phyloP scores from a whole-genome alignment of 2,329 filamentous ascomycete genomes.

The Penicillium sp. region DNA sequence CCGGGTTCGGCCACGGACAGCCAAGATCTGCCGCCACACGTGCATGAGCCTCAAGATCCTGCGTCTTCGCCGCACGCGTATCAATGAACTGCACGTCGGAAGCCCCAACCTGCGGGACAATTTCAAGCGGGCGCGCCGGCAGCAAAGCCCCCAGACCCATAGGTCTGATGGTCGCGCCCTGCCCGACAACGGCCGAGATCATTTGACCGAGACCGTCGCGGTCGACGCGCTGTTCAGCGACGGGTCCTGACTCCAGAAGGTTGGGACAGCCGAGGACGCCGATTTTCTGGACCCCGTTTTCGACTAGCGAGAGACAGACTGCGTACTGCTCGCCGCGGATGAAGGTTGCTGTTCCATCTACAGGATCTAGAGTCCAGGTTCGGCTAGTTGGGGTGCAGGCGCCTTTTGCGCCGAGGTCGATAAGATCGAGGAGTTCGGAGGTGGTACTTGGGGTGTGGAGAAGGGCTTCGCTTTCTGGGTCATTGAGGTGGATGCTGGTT shows the following conservation, averaged over 20 bases:
- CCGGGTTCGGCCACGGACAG: slow-evolving; percentile 48
- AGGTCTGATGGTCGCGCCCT: slow-evolving; percentile 44
- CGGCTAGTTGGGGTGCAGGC: slow-evolving; percentile 42
- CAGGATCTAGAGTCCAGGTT: slow-evolving; percentile 64
- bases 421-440: slow-evolving; percentile 61
- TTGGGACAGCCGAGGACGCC: slow-evolving; percentile 65
- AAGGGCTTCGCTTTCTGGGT: slow-evolving; percentile 32
- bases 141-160: slow-evolving; percentile 39
- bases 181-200: slow-evolving; percentile 50
- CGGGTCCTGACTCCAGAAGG: slow-evolving; percentile 41
- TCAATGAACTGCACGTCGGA: slow-evolving; percentile 49
- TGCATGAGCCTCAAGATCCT: slow-evolving; percentile 43
- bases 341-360: slow-evolving; percentile 65
- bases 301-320: slow-evolving; percentile 59
- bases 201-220: slow-evolving; percentile 50
- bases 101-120: slow-evolving; percentile 25
- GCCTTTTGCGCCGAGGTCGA: slow-evolving; percentile 57
- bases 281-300: slow-evolving; percentile 57
- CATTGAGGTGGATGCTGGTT: slow-evolving; percentile 35
- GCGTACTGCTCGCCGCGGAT: slow-evolving; percentile 63
- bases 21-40: slow-evolving; percentile 43
- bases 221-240: slow-evolving; percentile 46
- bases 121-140: slow-evolving; percentile 33
- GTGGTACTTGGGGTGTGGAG: slow-evolving; percentile 47
- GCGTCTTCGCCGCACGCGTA: slow-evolving; percentile 36